Conservation (phyloP, 2,329 filamentous ascomycete species). For the Trichothecium roseum region DNA sequence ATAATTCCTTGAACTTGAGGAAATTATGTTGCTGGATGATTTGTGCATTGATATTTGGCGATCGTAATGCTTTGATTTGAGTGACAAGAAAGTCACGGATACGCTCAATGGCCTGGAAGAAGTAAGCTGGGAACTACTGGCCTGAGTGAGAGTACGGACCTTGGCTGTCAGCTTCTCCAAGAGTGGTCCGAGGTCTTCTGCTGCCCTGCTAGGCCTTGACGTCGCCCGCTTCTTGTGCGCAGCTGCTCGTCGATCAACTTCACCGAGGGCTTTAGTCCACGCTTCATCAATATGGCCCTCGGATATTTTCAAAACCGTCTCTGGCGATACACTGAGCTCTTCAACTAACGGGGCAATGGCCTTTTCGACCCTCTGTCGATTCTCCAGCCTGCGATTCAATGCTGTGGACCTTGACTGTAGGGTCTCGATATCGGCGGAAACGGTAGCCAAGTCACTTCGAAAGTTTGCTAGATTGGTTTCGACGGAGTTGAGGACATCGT, state of each 20-base stretch:
- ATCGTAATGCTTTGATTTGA: constrained; percentile 87
- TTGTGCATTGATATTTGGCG: constrained; percentile 93
- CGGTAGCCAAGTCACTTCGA: constrained; percentile 80
- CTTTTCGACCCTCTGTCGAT: constrained; percentile 82
- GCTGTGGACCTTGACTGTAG: constrained; percentile 78
- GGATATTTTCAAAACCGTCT: constrained; percentile 72
- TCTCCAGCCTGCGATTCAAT: constrained; percentile 76
- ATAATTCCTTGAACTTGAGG: constrained; percentile 79
- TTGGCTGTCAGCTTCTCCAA: constrained; percentile 77
- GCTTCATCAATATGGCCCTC: constrained; percentile 84
- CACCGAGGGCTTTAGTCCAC: constrained; percentile 74
- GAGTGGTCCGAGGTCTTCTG: constrained; percentile 75
- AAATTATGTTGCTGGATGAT: constrained; percentile 93
- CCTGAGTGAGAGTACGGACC: constrained; percentile 28
- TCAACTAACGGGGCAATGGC: constrained; percentile 81
- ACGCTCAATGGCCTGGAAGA: constrained; percentile 68
- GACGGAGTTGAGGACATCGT: constrained; percentile 86
- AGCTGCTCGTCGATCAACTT: constrained; percentile 69
- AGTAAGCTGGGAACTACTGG: constrained; percentile 1
- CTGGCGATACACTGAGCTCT: constrained; percentile 79
- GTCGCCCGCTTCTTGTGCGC: constrained; percentile 59
- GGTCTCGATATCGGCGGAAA: constrained; percentile 91
- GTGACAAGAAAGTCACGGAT: constrained; percentile 91
- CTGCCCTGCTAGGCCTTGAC: constrained; percentile 58
- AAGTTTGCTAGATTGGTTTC: constrained; percentile 89